Evolutionary conservation across 768 basidiomycete genomes (phyloP), one percentile per base, ranked within the genome.

Genomic region (Lactarius tabidus): DNA sequence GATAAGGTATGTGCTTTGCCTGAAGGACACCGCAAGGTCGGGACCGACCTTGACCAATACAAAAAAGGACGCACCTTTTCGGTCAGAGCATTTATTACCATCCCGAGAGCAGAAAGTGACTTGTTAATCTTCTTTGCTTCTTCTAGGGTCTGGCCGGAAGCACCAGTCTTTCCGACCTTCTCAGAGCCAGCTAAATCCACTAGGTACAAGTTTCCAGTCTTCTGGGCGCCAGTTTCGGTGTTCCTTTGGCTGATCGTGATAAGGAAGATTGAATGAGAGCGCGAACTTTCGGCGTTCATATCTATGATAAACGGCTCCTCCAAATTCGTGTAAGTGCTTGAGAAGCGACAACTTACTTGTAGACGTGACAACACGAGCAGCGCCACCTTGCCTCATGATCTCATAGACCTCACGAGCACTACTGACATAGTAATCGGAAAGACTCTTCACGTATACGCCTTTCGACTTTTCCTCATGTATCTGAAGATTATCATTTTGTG

Each of bases 81-180:
- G 6, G 97, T 99, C 67, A 99, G 79, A 5, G 96, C 95, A 71
- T 99, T 99, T 74, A 99, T 99, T 72, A 99, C 97, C 95, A 98
- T 98, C 41, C 97, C 97, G 68, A 99, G 84, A 14, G 97, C 97
- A 20, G 94, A 96, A 31, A 99, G 79, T 33, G 91, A 94, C 77
- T 99, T 99, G 81, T 99, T 99, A 79, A 99, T 99, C 83, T 99
- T 99, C 87, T 99, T 99, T 17, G 97, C 97, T 77, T 99, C 97
- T 76, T 99, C 97, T 9, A 99, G 79, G 29, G 97, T 99, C 76
- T 99, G 98, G 1, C 97, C 97, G 2, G 95, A 98, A 58, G 97
- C 97, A 23, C 97, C 97, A 48, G 97, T 99, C 82, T 99, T 99
- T 56, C 96, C 96, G 63, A 99, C 95, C 78, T 99, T 99, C 78